phyloP scores from a whole-genome alignment of 768 basidiomycete genomes.

The Boletus vermiculosoides region DNA sequence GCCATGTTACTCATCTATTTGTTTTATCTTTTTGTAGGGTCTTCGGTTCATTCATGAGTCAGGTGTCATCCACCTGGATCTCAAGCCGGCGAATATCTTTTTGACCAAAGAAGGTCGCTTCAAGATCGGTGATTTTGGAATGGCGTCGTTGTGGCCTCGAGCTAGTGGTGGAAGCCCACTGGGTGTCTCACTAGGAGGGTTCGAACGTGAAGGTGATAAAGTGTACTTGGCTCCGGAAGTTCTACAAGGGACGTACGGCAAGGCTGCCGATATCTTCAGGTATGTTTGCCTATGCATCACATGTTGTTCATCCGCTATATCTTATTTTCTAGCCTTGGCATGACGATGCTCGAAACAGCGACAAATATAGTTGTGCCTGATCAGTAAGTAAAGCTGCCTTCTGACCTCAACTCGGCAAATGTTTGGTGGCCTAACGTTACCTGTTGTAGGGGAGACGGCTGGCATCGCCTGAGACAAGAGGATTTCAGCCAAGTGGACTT shows the following conservation, averaged over 20 bases:
- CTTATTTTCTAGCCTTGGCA: slow-evolving; percentile 69
- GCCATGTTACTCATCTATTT: slow-evolving; percentile 25
- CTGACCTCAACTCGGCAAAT: background rate
- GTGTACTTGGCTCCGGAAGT: slow-evolving; percentile 97
- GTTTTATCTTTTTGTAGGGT: slow-evolving; percentile 47
- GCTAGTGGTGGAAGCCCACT: slow-evolving; percentile 36
- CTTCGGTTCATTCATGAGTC: slow-evolving; percentile 86
- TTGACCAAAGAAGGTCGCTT: slow-evolving; percentile 83
- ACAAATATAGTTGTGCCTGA: slow-evolving; percentile 97
- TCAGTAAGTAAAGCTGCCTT: slow-evolving; percentile 61
- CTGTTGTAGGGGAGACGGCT: slow-evolving; percentile 74
- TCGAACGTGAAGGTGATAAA: slow-evolving; percentile 97
- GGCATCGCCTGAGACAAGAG: slow-evolving; percentile 90
- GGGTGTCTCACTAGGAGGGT: slow-evolving; percentile 43
- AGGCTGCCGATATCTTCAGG: slow-evolving; percentile 97
- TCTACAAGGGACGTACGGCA: slow-evolving; percentile 86
- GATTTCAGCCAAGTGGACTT: slow-evolving; percentile 87
- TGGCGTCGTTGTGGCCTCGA: slow-evolving; percentile 93
- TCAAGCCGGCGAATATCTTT: slow-evolving; percentile 97
- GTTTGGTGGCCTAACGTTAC: slow-evolving; percentile 16
- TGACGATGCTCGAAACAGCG: slow-evolving; percentile 93
- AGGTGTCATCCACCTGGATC: slow-evolving; percentile 89
- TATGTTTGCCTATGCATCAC: slow-evolving; percentile 38
- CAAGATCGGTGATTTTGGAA: slow-evolving; percentile 98
- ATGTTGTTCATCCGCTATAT: slow-evolving; percentile 4